Conservation (phyloP, 345 rosid species). For the Citrus inodora region DNA sequence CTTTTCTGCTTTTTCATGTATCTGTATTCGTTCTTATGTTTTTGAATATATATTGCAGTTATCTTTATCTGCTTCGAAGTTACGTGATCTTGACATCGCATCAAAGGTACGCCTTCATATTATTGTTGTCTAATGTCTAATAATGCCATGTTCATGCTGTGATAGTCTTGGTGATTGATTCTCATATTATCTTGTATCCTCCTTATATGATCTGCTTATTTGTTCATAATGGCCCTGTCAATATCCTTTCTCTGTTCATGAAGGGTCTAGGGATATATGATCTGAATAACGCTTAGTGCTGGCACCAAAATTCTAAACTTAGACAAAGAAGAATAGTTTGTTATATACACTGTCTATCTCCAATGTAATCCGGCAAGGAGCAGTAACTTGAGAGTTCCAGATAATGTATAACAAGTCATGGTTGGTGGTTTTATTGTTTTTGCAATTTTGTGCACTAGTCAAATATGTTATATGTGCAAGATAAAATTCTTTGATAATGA, state of each 20-base stretch:
- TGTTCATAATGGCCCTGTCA: neutral
- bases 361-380: neutral
- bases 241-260: neutral
- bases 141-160: neutral
- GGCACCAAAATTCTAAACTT: neutral
- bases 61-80: slow-evolving; percentile 64
- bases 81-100: slow-evolving; percentile 64
- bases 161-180: neutral
- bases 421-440: neutral
- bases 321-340: neutral
- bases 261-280: neutral
- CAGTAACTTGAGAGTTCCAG: neutral
- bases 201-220: neutral
- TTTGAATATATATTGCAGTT: slow-evolving; percentile 43
- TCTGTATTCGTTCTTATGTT: too few species aligned
- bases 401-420: neutral
- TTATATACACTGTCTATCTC: neutral
- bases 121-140: neutral
- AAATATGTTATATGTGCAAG: neutral
- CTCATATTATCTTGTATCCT: neutral
- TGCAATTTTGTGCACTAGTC: neutral
- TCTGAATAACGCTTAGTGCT: neutral
- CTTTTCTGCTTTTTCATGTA: neutral
- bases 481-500: neutral
- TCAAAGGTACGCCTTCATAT: slow-evolving; percentile 54